Percentiles rank a stretch among this genome's conserved stretches.
These are phyloP conservation scores for Delonix regia DNA, from an alignment of 306 rosid species.

Conservation along the genomic window DNA sequence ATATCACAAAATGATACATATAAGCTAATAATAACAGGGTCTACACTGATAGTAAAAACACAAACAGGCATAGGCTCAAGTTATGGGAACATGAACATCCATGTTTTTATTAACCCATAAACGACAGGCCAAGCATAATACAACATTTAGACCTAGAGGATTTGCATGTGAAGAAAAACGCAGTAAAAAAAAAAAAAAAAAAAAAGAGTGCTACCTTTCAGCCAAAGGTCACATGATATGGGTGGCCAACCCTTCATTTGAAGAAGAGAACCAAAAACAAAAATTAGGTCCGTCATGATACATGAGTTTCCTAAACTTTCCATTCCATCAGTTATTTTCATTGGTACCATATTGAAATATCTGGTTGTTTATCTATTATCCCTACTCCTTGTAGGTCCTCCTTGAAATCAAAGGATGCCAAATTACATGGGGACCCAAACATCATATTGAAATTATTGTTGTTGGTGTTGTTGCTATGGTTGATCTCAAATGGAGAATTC, in stretches of 20 bases:
- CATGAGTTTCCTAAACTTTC: neutral
- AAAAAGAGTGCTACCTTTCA: slow-evolving; percentile 33
- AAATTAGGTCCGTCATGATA: neutral
- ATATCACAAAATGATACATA: slow-evolving; percentile 45
- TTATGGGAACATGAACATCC: slow-evolving; percentile 35
- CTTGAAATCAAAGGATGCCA: slow-evolving; percentile 56
- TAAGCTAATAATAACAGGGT: neutral
- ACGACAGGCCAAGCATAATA: slow-evolving; percentile 36
- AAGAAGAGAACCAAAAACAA: neutral
- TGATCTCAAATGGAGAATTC: slow-evolving; percentile 54
- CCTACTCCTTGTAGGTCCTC: slow-evolving; percentile 57
- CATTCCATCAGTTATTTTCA: slow-evolving; percentile 28
- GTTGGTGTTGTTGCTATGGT: slow-evolving; percentile 29
- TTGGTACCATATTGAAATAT: slow-evolving; percentile 58
- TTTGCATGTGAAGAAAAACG: slow-evolving; percentile 39
- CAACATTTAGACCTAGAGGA: slow-evolving; percentile 42
- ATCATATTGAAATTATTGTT: slow-evolving; percentile 46
- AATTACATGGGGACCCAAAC: slow-evolving; percentile 59
- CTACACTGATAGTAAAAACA: slow-evolving; percentile 26
- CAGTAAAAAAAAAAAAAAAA: neutral
- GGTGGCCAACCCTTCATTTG: slow-evolving; percentile 3
- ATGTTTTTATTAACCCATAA: slow-evolving; percentile 45
- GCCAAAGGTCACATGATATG: slow-evolving; percentile 39
- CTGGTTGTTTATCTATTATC: slow-evolving; percentile 53
- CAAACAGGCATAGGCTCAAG: neutral